Evolutionary conservation across 257 asterid species (phyloP), one percentile per base, ranked within the genome.

Genomic region (Jacaranda mimosifolia): DNA sequence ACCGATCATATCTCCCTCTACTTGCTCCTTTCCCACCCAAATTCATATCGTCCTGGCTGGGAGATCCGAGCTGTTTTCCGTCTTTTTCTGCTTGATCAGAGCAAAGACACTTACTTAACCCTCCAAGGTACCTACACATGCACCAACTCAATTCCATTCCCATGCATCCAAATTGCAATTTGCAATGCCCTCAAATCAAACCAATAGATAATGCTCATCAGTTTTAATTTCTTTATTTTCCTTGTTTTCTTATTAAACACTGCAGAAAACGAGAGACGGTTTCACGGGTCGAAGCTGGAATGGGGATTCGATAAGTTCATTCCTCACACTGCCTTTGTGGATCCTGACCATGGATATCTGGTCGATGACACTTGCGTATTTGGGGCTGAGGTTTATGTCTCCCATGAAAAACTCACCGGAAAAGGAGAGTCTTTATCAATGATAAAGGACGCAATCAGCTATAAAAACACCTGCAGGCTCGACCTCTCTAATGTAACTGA

Each of bases 221-320:
- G 1, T 7, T 18, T n/a, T n/a, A n/a, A n/a, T n/a, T n/a, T n/a
- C n/a, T n/a, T n/a, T 35, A 55, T 55, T 13, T 55, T 35, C 9
- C 9, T 36, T 69, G 71, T 42, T n/a, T 62, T 74, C 56, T 56
- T 7, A 26, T 71, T 58, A 80, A 85, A 84, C 39, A 64, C 84
- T 58, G 78, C 52, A 21, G 87, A 69, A 69, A 85, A 64, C 3
- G 91, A 87, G 63, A 87, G 85, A 81, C 83, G 92, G 62, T 92
- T 92, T 43, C 91, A 83, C 73, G 73, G 59, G 51, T 62, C 74
- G 94, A 90, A 86, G 81, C 79, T 17, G 11, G 92, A 86, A 64
- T 76, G 86, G 85, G 97, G 96, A 17, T 88, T 90, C 60, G 94
- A 87, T 58, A 70, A 77, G 78, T 85, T 88, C 83, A 74, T 92